Evolutionary conservation across 371 early-diverging fungal species (phyloP).

Genomic region (Mycotypha africana): DNA sequence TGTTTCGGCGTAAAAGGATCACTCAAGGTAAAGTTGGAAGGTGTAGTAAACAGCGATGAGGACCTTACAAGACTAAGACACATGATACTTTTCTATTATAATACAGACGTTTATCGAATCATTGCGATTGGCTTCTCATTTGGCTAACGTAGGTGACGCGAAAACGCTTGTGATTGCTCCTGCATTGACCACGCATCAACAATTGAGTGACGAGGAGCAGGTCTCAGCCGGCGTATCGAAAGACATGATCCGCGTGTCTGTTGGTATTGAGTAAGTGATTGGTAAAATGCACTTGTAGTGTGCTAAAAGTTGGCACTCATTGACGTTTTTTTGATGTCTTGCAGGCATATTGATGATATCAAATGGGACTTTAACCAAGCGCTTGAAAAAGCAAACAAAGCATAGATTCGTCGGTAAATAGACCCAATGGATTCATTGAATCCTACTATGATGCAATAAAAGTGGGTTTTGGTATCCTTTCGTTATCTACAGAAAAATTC

Average conservation of each 20-base stretch:
- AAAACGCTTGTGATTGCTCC: conserved; percentile 85
- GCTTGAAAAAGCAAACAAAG: conserved; percentile 22
- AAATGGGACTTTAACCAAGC: conserved; percentile 70
- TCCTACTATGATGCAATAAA: too few species aligned
- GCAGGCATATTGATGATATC: conserved; percentile 89
- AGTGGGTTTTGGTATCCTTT: too few species aligned
- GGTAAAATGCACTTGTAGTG: too few species aligned
- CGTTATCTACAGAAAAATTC: too few species aligned
- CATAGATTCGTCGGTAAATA: too few species aligned
- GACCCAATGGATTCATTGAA: too few species aligned
- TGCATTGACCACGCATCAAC: conserved; percentile 81
- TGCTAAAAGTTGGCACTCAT: too few species aligned
- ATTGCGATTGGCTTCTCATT: conserved; percentile 73
- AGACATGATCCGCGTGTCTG: conserved; percentile 81
- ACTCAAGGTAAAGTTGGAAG: conserved; percentile 37
- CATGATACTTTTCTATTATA: too few species aligned
- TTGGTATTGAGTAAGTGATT: conserved; percentile 69
- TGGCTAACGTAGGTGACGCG: conserved; percentile 91
- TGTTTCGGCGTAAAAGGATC: conserved; percentile 78
- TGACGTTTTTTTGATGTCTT: not conserved
- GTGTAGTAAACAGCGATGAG: too few species aligned
- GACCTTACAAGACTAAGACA: too few species aligned
- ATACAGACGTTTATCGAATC: conserved; percentile 76
- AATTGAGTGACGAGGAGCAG: conserved; percentile 78
- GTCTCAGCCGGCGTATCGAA: conserved; percentile 69